These are phyloP conservation scores for Dactylellina parvicollis DNA, from an alignment of 2,329 filamentous ascomycete genomes.

Conservation along the genomic window DNA sequence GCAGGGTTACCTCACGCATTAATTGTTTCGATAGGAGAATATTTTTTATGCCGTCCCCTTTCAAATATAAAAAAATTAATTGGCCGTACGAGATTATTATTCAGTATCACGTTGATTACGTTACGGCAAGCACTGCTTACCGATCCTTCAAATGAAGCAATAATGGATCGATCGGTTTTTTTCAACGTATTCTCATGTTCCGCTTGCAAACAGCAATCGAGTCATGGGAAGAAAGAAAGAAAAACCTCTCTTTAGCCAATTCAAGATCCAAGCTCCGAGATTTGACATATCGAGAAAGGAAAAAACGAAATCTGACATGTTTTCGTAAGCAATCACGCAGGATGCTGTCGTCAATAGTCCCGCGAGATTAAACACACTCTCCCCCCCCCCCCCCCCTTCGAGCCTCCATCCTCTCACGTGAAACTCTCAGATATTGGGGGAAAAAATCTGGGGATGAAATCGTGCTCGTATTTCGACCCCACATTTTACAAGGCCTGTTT, in stretches of 20 bases:
- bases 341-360: background rate
- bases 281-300: slow-evolving; percentile 19
- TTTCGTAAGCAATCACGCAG: background rate
- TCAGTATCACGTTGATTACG: background rate
- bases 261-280: slow-evolving; percentile 16
- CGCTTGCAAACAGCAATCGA: background rate
- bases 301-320: slow-evolving; percentile 1
- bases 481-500: slow-evolving; percentile 23
- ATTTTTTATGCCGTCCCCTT: background rate
- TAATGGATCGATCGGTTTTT: background rate
- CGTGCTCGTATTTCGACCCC: slow-evolving; percentile 33
- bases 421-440: slow-evolving; percentile 43
- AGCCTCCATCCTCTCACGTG: slow-evolving; percentile 49
- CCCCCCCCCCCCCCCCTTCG: too few species aligned
- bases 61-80: background rate
- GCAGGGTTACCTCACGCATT: background rate
- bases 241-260: background rate
- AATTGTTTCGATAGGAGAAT: background rate
- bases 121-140: background rate
- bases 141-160: background rate
- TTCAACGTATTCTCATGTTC: too few species aligned
- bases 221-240: background rate
- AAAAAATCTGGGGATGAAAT: slow-evolving; percentile 24
- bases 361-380: slow-evolving; percentile 6
- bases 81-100: background rate